Evolutionary conservation across 495 filamentous ascomycete genomes (phyloP), one percentile per base, ranked within the genome.

Genomic region (Penicillium chermesinum): DNA sequence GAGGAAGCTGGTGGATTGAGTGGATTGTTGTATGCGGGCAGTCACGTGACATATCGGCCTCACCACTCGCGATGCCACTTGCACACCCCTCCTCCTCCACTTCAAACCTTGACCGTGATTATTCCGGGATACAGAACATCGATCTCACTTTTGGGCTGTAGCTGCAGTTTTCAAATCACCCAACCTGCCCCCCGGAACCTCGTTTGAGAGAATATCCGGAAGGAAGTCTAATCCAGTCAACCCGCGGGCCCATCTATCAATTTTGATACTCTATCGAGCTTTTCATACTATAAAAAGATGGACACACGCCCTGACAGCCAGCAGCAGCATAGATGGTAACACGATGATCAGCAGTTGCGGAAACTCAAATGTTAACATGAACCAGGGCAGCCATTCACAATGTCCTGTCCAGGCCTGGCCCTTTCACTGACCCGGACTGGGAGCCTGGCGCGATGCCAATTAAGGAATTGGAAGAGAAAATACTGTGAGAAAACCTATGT

Each of bases 301-400:
- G 13, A 30, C 25, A 10, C 25, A 10, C 4, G 25, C 25, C 4
- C 25, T 30, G 25, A n/a, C n/a, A n/a, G 25, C 25, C 25, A 30
- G 25, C 25, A 30, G 25, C 25, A 30, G n/a, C n/a, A n/a, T n/a
- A n/a, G n/a, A n/a, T n/a, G n/a, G n/a, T n/a, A n/a, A n/a, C n/a
- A 30, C 25, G 25, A 35, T 44, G 41, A 27, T 44, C 6, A 30
- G 25, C 10, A 10, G 10, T 30, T 30, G 25, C 25, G 5, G 10
- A 10, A 30, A 5, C 25, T 30, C 32, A 22, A 12, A 15, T 14
- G 21, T 5, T 34, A 30, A 59, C 52, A 47, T 50, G 34, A 49
- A 38, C 40, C 48, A 88, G 89, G 91, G 82, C 78, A 68, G 81
- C 93, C 62, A 80, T 97, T 35, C 80, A 96, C 57, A 81, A 76